Evolutionary conservation across 768 basidiomycete species (phyloP).

Genomic region (Trametes maxima): DNA sequence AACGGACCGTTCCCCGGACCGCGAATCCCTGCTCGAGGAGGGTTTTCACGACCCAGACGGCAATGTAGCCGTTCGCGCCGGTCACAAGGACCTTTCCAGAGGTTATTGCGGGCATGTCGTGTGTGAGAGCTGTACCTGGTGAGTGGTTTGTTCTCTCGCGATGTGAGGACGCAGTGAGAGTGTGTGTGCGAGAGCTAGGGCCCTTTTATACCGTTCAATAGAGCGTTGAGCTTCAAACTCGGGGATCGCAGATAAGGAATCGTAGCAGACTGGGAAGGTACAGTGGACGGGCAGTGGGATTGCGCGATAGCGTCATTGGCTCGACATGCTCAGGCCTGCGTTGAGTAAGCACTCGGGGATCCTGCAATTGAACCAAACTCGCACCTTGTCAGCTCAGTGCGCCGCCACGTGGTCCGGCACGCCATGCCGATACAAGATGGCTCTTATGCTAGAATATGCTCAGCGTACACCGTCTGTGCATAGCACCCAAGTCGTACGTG

Average conservation of each 20-base stretch:
- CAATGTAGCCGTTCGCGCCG: conserved; percentile 64
- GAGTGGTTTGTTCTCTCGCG: neutral
- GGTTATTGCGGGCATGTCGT: conserved; percentile 39
- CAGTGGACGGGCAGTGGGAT: neutral
- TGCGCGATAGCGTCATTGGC: conserved; percentile 5
- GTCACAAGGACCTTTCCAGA: conserved; percentile 52
- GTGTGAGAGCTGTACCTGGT: neutral
- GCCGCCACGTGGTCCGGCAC: no score
- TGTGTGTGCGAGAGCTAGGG: no score
- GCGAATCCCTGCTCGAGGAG: conserved; percentile 64
- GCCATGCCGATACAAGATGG: no score
- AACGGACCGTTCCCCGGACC: conserved; percentile 70
- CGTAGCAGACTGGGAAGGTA: neutral
- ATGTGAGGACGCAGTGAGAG: neutral
- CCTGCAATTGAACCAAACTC: no score
- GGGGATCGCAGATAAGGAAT: no score
- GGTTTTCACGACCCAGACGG: conserved; percentile 55
- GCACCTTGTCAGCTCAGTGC: no score
- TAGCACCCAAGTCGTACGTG: no score
- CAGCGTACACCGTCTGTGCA: no score
- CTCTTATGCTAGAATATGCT: no score
- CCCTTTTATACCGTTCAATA: neutral
- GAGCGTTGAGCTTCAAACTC: no score
- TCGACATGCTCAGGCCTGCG: neutral
- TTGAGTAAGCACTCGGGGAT: no score